Evolutionary conservation across 257 asterid species (phyloP), one percentile per base, ranked within the genome.

Genomic region (Ophiorrhiza pumila): DNA sequence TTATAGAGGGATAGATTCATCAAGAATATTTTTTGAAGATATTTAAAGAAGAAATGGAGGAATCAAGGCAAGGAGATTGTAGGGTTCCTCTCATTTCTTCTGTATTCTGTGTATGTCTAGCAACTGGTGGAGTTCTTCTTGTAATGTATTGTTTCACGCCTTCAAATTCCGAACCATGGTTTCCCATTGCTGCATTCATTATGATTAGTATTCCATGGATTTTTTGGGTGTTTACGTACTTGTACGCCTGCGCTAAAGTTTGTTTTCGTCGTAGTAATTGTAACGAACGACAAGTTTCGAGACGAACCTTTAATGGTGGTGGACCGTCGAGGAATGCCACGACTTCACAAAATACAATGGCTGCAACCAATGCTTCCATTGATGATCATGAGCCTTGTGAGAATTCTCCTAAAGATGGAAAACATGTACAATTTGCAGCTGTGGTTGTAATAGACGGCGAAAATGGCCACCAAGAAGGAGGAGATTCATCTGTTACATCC

Each of bases 41-140:
- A 46, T 27, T 29, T 13, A 25, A 35, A 59, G 7, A 61, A 49
- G 20, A 45, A 75, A 82, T 82, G 83, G 83, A 79, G 81, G 86
- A 79, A 69, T 61, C 35, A 50, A 74, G 78, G 80, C 71, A 74
- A 65, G 75, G 76, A 56, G 86, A 82, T 77, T 47, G 73, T 25
- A 74, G 84, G 78, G 82, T 79, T 72, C 84, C 84, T 52, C 59
- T 82, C 8, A 70, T 82, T 63, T 71, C 82, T 49, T 65, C 69
- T 67, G 15, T 82, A 20, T 82, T 82, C 79, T 76, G 74, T 47
- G 39, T 76, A 22, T 79, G 73, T 35, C 71, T 82, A 42, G 49
- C 63, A 35, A 25, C 72, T 9, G 86, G 86, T n/a, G 86, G 86
- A 22, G 47, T 74, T n/a, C 62, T 82, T 25, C 86, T 82, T 42